Evolutionary conservation across 257 asterid genomes (phyloP).

Genomic region (Solanum lycopersicoides): DNA sequence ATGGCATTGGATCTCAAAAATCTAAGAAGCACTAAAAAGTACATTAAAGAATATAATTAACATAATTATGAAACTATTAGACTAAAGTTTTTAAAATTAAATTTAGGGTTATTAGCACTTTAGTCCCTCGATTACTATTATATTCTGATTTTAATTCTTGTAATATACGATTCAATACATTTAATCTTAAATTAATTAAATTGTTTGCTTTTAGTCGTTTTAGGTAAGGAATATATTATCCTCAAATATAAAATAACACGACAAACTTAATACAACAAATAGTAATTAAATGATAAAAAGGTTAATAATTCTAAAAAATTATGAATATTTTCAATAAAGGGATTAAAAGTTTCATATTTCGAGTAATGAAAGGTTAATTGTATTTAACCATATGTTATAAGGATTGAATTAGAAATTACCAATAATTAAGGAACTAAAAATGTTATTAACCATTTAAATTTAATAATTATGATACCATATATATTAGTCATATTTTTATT

Average conservation of each 20-base stretch:
- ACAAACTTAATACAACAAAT: neutral
- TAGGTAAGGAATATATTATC: neutral
- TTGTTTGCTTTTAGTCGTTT: neutral
- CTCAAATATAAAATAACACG: neutral
- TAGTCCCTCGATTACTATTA: neutral
- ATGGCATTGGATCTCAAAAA: neutral
- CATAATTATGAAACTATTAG: neutral
- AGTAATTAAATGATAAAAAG: neutral
- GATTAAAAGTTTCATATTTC: neutral
- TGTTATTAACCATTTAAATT: neutral
- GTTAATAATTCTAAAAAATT: neutral
- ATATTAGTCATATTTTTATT: neutral
- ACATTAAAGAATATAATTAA: neutral
- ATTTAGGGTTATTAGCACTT: neutral
- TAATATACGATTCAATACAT: neutral
- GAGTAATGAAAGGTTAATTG: neutral
- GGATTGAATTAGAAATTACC: neutral
- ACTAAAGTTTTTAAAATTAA: neutral
- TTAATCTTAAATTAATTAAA: neutral
- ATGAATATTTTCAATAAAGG: neutral
- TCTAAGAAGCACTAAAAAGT: neutral
- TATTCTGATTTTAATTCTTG: neutral
- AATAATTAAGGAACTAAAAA: neutral
- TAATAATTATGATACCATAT: neutral
- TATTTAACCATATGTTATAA: neutral